Base-by-base conservation (phyloP, 768 basidiomycete species). In the Pleurotus tuber-regium region DNA sequence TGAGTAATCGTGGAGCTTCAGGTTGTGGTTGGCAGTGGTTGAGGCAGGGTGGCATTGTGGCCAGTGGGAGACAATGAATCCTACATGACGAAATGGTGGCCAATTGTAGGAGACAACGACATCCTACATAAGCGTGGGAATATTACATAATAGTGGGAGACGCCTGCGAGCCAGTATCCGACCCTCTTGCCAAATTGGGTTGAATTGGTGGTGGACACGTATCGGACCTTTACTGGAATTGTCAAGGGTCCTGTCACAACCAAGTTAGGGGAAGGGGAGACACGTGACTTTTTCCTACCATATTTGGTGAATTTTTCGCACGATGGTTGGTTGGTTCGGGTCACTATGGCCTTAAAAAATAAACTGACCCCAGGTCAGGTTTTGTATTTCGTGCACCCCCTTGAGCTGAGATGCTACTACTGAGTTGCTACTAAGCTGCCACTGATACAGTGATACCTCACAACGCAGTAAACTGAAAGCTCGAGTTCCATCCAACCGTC, bases 121-220 rank as follows among this genome's bases (percentile, higher is more conserved):
- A 43, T n/a, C 25, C 43, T 25, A 26, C 23, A 26, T 41, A 1
- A 25, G 23, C 26, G 25, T 43, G 43, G 43, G 43, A 43, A 16
- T 26, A 43, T 43, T 43, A 43, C 26, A 28, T 43, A 43, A 43
- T 4, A 29, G 23, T 43, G 26, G 21, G 14, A 43, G 43, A 43
- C 43, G 14, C 43, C 43, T 24, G 26, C 26, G n/a, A 43, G n/a
- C 12, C 10, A 8, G 12, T 21, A 43, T 25, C 26, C 43, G 28
- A 43, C 43, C 43, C 43, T 43, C 43, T 25, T 43, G 24, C 43
- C 43, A 21, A 25, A 21, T 43, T 25, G 24, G 43, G 43, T 12
- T 25, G 24, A 43, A 43, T n/a, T n/a, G 19, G 14, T 38, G n/a
- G 6, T 5, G 19, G 36, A 38, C n/a, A 38, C 36, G 5, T 11